Evolutionary conservation across 768 basidiomycete genomes (phyloP).

Genomic region (Pisolithus orientalis): DNA sequence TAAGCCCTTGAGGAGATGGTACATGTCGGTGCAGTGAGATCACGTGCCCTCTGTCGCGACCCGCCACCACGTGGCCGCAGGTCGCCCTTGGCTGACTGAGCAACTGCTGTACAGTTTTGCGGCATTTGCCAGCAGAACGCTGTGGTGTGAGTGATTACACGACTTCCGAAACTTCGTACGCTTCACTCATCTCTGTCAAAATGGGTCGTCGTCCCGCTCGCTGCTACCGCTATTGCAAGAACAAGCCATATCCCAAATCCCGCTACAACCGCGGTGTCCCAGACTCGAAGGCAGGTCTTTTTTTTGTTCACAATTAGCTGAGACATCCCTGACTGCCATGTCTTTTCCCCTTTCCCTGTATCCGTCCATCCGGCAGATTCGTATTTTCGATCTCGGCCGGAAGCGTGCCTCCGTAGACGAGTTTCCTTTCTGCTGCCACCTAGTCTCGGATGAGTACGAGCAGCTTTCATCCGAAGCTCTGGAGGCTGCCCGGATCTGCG

Average conservation of each 20-base stretch:
- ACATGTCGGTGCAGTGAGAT: slow-evolving; percentile 47
- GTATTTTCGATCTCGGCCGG: slow-evolving; percentile 92
- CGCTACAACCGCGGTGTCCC: slow-evolving; percentile 99
- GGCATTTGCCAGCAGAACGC: background rate
- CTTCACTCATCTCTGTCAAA: background rate
- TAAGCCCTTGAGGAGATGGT: slow-evolving; percentile 88
- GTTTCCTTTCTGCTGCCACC: slow-evolving; percentile 94
- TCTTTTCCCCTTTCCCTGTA: background rate
- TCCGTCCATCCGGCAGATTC: slow-evolving; percentile 53
- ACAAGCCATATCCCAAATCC: slow-evolving; percentile 96
- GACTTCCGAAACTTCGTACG: background rate
- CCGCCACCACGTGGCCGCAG: background rate
- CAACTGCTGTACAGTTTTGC: background rate
- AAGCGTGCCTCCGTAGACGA: slow-evolving; percentile 97
- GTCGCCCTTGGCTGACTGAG: background rate
- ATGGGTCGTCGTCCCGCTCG: slow-evolving; percentile 99
- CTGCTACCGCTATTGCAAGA: slow-evolving; percentile 99
- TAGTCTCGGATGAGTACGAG: slow-evolving; percentile 98
- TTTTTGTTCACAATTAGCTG: background rate
- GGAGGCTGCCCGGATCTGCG: slow-evolving; percentile 97
- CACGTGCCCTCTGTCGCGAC: background rate
- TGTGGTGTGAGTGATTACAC: background rate
- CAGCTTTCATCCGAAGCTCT: slow-evolving; percentile 93
- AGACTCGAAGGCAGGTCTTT: slow-evolving; percentile 70
- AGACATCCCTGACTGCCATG: background rate